phyloP scores from a whole-genome alignment of 2,329 filamentous ascomycete genomes.

The Colletotrichum theobromicola region DNA sequence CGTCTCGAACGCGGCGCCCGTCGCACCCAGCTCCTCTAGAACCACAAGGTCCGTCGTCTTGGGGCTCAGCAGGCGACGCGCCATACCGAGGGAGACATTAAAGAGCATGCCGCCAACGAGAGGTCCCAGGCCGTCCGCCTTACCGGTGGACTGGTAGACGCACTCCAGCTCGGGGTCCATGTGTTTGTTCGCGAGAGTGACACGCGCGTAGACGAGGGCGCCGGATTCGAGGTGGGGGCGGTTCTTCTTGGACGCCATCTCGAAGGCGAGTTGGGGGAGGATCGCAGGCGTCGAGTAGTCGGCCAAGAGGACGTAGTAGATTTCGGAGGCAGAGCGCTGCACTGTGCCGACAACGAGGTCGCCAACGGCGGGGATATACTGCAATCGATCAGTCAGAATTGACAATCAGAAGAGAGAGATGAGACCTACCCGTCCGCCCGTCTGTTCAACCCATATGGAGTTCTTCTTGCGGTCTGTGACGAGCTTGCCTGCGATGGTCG shows the following conservation, averaged over 20 bases:
- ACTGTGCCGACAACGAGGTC: conserved; percentile 91
- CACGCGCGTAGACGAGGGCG: conserved; percentile 86
- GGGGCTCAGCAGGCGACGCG: conserved; percentile 76
- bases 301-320: conserved; percentile 80
- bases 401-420: neutral
- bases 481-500: conserved; percentile 71
- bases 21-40: conserved; percentile 77
- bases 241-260: conserved; percentile 90
- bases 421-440: conserved; percentile 66
- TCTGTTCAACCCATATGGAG: conserved; percentile 77
- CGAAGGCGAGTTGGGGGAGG: conserved; percentile 90
- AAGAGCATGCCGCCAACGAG: conserved; percentile 88
- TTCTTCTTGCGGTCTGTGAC: conserved; percentile 75
- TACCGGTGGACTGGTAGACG: conserved; percentile 84
- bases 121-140: conserved; percentile 85
- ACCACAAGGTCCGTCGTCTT: conserved; percentile 69
- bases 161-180: conserved; percentile 93
- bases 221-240: conserved; percentile 77
- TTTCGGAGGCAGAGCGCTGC: conserved; percentile 75
- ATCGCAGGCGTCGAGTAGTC: conserved; percentile 68
- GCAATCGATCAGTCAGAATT: conserved; percentile 29
- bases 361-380: conserved; percentile 81
- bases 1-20: conserved; percentile 88
- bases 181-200: conserved; percentile 77
- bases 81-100: conserved; percentile 78